Percentiles rank a stretch among this genome's conserved stretches.
phyloP scores from a whole-genome alignment of 163 green algal genomes.

The Scenedesmus sp. region DNA sequence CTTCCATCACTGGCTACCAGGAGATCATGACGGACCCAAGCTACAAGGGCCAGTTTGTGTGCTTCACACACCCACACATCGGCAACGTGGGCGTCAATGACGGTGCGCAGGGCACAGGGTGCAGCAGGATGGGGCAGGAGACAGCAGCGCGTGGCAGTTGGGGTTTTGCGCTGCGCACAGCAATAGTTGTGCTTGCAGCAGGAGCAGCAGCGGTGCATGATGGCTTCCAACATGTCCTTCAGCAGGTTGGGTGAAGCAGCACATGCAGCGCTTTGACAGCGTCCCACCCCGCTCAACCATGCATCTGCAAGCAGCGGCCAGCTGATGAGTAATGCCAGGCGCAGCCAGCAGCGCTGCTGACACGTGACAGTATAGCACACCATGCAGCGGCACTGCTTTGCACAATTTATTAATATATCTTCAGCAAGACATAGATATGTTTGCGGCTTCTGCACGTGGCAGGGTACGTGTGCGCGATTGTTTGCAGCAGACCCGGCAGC shows the following conservation, averaged over 20 bases:
- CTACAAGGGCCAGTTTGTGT: constrained; percentile 99
- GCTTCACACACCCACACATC: constrained; percentile 98
- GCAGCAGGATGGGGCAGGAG: background rate
- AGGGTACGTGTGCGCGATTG: background rate
- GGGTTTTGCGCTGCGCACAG: background rate
- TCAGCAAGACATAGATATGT: no score
- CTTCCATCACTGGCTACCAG: constrained; percentile 93
- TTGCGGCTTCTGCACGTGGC: no score
- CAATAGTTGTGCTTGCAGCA: background rate
- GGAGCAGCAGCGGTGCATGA: background rate
- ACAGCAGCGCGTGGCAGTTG: background rate
- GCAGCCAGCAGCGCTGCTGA: background rate
- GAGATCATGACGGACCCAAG: constrained; percentile 99
- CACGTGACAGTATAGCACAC: background rate
- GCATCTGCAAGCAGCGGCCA: background rate
- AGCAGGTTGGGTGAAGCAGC: background rate
- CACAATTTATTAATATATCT: no score
- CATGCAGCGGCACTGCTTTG: background rate
- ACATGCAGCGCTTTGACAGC: background rate
- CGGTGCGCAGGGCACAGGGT: constrained; percentile 61
- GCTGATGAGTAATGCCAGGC: background rate
- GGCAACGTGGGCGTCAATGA: constrained; percentile 98
- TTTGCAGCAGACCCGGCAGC: background rate
- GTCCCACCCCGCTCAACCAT: background rate
- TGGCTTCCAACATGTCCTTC: background rate